Conservation (phyloP, 2,329 filamentous ascomycete genomes). For the Daldinia sp. region DNA sequence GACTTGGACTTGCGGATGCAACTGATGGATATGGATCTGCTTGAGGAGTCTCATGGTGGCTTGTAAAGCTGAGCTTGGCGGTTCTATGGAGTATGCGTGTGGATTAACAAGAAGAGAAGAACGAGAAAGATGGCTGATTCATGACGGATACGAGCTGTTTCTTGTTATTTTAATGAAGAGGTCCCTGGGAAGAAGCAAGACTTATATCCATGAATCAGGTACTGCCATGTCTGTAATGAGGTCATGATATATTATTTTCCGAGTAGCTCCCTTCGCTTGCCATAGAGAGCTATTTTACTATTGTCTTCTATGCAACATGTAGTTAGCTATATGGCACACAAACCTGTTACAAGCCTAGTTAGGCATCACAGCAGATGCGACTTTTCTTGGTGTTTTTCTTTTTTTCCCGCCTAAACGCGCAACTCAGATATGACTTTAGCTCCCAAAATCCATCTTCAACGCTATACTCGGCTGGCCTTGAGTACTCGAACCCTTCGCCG, state of each 20-base stretch:
- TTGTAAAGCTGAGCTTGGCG: neutral
- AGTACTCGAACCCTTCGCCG: conserved; percentile 56
- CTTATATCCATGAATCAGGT: neutral
- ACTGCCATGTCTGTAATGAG: neutral
- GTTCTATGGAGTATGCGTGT: neutral
- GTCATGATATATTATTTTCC: neutral
- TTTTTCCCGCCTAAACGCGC: neutral
- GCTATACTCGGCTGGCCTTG: conserved; percentile 83
- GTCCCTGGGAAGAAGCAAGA: neutral
- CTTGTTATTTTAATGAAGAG: neutral
- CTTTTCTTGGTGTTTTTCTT: neutral
- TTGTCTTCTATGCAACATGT: neutral
- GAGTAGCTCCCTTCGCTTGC: neutral
- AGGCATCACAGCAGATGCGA: too few relatives aligned
- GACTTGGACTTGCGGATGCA: neutral
- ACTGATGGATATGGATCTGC: neutral
- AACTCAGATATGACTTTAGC: conserved; percentile 40
- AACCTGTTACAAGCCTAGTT: neutral
- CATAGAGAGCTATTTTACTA: neutral
- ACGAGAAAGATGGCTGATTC: neutral
- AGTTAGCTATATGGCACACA: neutral
- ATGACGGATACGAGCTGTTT: neutral
- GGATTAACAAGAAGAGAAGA: neutral
- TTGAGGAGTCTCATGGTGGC: neutral
- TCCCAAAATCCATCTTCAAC: conserved; percentile 91